phyloP scores from a whole-genome alignment of 2,329 filamentous ascomycete species.

The Botrytis tulipae region DNA sequence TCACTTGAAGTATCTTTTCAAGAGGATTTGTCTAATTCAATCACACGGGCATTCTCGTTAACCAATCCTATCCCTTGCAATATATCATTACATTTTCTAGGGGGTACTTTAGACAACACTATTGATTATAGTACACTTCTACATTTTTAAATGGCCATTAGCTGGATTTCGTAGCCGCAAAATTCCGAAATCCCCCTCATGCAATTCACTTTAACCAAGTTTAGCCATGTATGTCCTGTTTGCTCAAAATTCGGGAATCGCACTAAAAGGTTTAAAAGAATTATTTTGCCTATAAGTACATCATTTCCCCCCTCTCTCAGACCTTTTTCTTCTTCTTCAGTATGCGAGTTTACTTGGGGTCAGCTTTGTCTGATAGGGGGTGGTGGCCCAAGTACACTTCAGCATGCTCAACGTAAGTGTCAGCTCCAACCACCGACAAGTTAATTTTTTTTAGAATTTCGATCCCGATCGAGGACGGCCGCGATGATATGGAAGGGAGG shows the following conservation, averaged over 20 bases:
- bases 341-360: background rate
- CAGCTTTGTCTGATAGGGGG: background rate
- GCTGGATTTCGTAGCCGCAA: too few species aligned
- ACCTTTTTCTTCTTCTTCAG: background rate
- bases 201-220: background rate
- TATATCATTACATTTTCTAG: background rate
- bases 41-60: background rate
- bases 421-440: fast-evolving
- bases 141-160: background rate
- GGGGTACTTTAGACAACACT: background rate
- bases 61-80: background rate
- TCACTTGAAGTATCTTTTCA: background rate
- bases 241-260: background rate
- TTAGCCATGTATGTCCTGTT: background rate
- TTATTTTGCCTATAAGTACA: background rate
- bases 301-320: too few species aligned
- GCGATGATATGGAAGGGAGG: background rate
- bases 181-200: background rate
- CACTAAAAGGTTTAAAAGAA: background rate
- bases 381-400: background rate
- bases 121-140: background rate
- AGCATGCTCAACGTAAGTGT: background rate
- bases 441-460: background rate
- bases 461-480: background rate
- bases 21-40: fast-evolving